Percentiles rank a stretch among this genome's conserved stretches.
Evolutionary conservation across 2,329 filamentous ascomycete genomes (phyloP).

Genomic region (Paracamarosporium sp.): DNA sequence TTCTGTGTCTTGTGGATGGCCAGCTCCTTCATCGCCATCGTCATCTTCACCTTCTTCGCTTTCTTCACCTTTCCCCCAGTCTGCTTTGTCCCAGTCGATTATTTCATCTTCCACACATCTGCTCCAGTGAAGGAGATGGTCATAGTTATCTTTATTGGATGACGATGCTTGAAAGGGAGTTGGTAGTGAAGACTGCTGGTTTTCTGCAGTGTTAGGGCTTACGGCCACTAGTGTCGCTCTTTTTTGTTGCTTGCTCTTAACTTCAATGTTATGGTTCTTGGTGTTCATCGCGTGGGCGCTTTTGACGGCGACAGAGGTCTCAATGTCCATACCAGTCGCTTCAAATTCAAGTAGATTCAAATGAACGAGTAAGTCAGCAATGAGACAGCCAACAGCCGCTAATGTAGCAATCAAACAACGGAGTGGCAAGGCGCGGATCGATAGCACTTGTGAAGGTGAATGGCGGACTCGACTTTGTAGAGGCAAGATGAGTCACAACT

Average conservation of each 20-base stretch:
- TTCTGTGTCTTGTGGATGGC: background rate
- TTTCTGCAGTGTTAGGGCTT: background rate
- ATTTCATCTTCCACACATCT: slow-evolving; percentile 9
- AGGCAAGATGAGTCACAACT: too few relatives aligned
- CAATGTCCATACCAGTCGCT: background rate
- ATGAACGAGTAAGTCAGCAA: background rate
- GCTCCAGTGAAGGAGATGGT: slow-evolving; percentile 38
- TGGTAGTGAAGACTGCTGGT: background rate
- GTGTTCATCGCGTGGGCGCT: background rate
- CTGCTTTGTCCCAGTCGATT: slow-evolving; percentile 13
- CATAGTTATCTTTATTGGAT: slow-evolving; percentile 16
- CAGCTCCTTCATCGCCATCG: slow-evolving; percentile 5
- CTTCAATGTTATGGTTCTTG: background rate
- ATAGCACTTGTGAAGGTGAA: background rate
- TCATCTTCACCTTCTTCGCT: slow-evolving; percentile 16
- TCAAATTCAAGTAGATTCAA: too few relatives aligned
- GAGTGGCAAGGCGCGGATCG: background rate
- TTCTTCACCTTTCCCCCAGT: slow-evolving; percentile 7
- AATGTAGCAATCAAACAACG: background rate
- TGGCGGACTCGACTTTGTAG: background rate
- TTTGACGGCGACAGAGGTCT: background rate
- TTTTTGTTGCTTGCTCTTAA: slow-evolving; percentile 5
- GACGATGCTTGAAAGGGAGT: background rate
- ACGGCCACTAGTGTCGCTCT: background rate
- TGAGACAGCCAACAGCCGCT: background rate